Evolutionary conservation across 805 yeast genomes (phyloP).

Genomic region (Saturnispora sanitii): DNA sequence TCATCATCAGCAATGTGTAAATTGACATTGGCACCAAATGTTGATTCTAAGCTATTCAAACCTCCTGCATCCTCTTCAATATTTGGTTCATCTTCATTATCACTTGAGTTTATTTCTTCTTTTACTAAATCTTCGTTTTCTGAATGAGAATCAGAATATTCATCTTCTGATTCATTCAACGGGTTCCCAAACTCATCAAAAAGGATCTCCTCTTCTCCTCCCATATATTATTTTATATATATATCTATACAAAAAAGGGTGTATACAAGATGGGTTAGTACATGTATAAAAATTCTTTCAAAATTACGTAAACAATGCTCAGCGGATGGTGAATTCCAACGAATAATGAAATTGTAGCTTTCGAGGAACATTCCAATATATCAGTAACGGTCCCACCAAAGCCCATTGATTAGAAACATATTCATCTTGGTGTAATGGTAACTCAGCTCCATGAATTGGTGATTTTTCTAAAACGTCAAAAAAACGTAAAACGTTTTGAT

Average conservation of each 20-base stretch:
- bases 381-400: no score
- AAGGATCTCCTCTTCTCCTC: slow-evolving; percentile 41
- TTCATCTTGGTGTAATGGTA: background rate
- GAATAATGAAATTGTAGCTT: no score
- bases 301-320: no score
- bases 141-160: slow-evolving; percentile 33
- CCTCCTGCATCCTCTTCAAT: slow-evolving; percentile 32
- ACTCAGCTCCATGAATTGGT: background rate
- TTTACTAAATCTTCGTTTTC: slow-evolving; percentile 14
- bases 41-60: slow-evolving; percentile 35
- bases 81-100: slow-evolving; percentile 9
- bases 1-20: slow-evolving; percentile 45
- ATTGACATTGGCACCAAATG: slow-evolving; percentile 56
- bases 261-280: no score
- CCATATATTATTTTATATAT: no score
- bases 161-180: slow-evolving; percentile 39
- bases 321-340: no score
- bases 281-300: no score
- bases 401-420: background rate
- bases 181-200: slow-evolving; percentile 81
- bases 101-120: slow-evolving; percentile 8
- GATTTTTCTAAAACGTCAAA: slow-evolving; percentile 1
- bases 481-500: background rate
- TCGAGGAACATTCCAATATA: no score
- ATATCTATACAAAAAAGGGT: no score